A percentile compares a stretch with the other conserved stretches of the same genome.
These are phyloP conservation scores for Scutellaria minor DNA, from an alignment of 257 asterid genomes.

Conservation along the genomic window DNA sequence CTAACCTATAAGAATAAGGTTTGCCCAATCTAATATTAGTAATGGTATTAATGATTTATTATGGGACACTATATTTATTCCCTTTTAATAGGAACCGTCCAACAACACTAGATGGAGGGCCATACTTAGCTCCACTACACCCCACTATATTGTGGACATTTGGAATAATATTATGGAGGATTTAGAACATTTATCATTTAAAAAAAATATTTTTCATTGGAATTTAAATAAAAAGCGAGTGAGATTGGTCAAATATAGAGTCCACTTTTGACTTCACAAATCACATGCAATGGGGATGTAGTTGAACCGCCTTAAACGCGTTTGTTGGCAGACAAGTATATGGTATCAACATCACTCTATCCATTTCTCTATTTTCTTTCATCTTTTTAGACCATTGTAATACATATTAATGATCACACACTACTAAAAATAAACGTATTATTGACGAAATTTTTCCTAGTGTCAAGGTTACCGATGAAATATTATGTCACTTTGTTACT, in stretches of 20 bases:
- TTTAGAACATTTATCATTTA: background rate
- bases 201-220: background rate
- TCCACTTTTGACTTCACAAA: background rate
- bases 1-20: conserved; percentile 28
- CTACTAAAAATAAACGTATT: too few species aligned
- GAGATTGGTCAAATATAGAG: conserved; percentile 1
- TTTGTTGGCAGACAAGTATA: background rate
- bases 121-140: conserved; percentile 35
- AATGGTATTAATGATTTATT: conserved; percentile 24
- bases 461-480: too few species aligned
- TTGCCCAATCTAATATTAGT: conserved; percentile 14
- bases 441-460: too few species aligned
- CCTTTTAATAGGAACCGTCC: conserved; percentile 39
- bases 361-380: background rate
- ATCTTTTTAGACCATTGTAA: background rate
- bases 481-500: too few species aligned
- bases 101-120: conserved; percentile 39
- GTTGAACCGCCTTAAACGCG: background rate
- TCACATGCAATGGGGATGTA: conserved; percentile 15
- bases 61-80: conserved; percentile 20
- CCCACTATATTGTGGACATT: conserved; percentile 32
- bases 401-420: background rate
- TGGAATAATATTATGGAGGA: background rate
- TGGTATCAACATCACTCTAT: background rate
- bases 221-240: too few species aligned